Evolutionary conservation across 1,139 yeast genomes (phyloP), one percentile per base, ranked within the genome.

Genomic region (Tardiomyces blankii): DNA sequence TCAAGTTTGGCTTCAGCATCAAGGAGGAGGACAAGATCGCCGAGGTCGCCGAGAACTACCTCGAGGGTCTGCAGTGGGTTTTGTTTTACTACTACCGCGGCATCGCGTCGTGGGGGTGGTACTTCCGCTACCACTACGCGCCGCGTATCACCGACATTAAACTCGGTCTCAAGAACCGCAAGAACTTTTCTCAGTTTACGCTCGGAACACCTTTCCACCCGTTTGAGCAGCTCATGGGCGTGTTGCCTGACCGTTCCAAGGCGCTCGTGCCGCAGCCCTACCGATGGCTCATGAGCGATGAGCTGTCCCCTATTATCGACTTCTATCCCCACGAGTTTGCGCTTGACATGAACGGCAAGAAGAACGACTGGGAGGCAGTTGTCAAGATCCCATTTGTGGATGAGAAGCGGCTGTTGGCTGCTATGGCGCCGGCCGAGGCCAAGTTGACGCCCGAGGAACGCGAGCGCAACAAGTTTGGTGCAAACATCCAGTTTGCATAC

Each of bases 311-410:
- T 25, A 88, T 93, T 53, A 75, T 74, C 48, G 96, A 87, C 54
- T 89, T 88, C 58, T 91, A 93, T 61, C 99, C 99, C 3, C 74
- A 76, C 51, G 87, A 86, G 51, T 95, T 91, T 51, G 89, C 81
- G 47, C 74, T 87, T 43, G 98, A 93, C 66, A 73, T 80, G 76
- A 93, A 91, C 61, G 98, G 97, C 44, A 93, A 91, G 63, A 85
- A 89, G 46, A 95, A 94, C 7, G 82, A 86, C 44, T 91, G 99
- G 99, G 98, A 91, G 67, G 97, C 97, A 8, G 96, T 91, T 47
- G 96, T 91, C n/a, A 77, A 87, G 60, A 75, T 91, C 51, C 83
- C 94, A 12, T 93, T 93, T 71, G 96, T 91, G 45, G 97, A 93
- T 55, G 89, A 84, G 58, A 67, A 75, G 33, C 74, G 91, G 51